A percentile compares a stretch with the other conserved stretches of the same genome.
Conservation (phyloP, 2,329 filamentous ascomycete species). For the Macrophomina pseudophaseolina region DNA sequence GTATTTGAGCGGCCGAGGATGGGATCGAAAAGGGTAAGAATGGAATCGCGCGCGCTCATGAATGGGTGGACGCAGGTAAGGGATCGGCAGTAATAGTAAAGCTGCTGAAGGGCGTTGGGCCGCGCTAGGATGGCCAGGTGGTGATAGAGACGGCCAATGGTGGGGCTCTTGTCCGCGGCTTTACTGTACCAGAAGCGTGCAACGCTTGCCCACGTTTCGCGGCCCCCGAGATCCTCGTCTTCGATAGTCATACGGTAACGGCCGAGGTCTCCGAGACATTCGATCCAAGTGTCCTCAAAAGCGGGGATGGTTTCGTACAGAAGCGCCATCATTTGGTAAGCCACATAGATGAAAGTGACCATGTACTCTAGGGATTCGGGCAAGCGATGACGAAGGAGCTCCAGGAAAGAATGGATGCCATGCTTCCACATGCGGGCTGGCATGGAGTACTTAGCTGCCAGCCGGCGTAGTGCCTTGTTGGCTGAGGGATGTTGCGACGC, state of each 20-base stretch:
- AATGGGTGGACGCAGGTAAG: constrained; percentile 73
- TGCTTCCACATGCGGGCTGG: too few species aligned
- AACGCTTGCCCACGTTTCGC: constrained; percentile 82
- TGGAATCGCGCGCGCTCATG: constrained; percentile 67
- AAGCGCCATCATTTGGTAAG: constrained; percentile 88
- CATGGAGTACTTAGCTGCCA: too few species aligned
- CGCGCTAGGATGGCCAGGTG: constrained; percentile 81
- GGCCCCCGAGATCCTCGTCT: constrained; percentile 74
- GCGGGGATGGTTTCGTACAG: constrained; percentile 82
- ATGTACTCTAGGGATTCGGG: constrained; percentile 84
- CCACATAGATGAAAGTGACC: constrained; percentile 85
- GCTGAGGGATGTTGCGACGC: too few species aligned
- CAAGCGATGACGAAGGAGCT: constrained; percentile 68
- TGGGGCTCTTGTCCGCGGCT: constrained; percentile 76
- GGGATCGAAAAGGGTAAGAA: constrained; percentile 69
- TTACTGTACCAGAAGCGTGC: constrained; percentile 83
- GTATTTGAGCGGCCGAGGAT: constrained; percentile 47
- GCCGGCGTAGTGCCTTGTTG: too few species aligned
- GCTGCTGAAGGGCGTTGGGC: constrained; percentile 70
- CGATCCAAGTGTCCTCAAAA: constrained; percentile 64
- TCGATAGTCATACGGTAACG: constrained; percentile 92
- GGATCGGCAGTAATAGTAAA: constrained; percentile 74
- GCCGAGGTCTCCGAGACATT: constrained; percentile 73
- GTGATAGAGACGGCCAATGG: constrained; percentile 81
- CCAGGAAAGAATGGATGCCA: constrained; percentile 49